These are phyloP conservation scores for Tripterygium wilfordii DNA, from an alignment of 177 flowering plant species.

Conservation along the genomic window DNA sequence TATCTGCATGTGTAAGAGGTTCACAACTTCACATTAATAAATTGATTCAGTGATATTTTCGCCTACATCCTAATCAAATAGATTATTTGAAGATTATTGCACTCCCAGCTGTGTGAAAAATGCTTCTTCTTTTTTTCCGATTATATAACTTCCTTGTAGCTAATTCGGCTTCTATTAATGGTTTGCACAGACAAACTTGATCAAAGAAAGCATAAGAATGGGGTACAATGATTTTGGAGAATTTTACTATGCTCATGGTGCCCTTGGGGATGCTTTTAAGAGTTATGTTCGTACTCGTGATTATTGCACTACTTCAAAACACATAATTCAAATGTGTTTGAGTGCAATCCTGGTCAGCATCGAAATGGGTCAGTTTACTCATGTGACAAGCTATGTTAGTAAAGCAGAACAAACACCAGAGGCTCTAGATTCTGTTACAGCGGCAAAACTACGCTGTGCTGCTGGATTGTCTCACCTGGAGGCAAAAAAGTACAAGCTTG, in stretches of 20 bases:
- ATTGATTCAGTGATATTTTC: too few species aligned
- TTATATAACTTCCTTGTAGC: too few species aligned
- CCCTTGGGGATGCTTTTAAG: constrained; percentile 85
- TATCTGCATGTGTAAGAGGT: too few species aligned
- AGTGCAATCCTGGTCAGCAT: constrained; percentile 92
- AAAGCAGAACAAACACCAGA: constrained; percentile 88
- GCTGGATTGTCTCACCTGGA: constrained; percentile 86
- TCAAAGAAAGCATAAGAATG: constrained; percentile 98
- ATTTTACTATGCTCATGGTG: constrained; percentile 82
- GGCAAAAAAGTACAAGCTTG: constrained; percentile 82
- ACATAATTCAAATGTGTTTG: constrained; percentile 84
- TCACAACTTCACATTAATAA: too few species aligned
- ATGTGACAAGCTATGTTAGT: constrained; percentile 85
- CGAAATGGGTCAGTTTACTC: constrained; percentile 94
- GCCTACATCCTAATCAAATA: too few species aligned
- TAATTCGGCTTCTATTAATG: neutral
- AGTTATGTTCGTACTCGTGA: constrained; percentile 91
- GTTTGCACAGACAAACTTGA: constrained; percentile 79
- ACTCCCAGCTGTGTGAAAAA: too few species aligned
- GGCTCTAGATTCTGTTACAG: constrained; percentile 45
- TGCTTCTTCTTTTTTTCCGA: neutral
- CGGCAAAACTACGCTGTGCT: constrained; percentile 77
- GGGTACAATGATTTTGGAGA: constrained; percentile 98
- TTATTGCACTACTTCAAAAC: constrained; percentile 95
- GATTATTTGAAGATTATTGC: too few species aligned